Evolutionary conservation across 1,284 basidiomycete genomes (phyloP), one percentile per base, ranked within the genome.

Genomic region (Cryptococcus sp.): DNA sequence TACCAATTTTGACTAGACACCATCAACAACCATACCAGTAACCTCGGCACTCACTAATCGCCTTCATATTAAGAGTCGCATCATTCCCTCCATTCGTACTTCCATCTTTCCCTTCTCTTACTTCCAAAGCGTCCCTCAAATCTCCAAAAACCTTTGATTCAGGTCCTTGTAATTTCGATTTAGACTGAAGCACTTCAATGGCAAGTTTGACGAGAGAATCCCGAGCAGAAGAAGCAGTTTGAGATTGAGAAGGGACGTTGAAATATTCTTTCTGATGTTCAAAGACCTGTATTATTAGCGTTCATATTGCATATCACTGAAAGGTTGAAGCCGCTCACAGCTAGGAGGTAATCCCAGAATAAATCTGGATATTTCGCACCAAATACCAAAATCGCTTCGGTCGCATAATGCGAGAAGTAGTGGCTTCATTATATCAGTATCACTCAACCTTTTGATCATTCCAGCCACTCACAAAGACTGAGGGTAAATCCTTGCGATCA

Each of bases 311-410:
- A 3, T 35, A 13, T 35, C 32, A 36, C 36, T 6, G 0, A 43
- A 62, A 50, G 5, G 38, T 46, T 34, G 50, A 46, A 14, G 38
- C n/a, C 2, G 74, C 82, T 53, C 76, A 88, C 87, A 48, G 80
- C 80, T 50, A 86, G 76, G 58, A 86, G 82, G 79, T 86, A 93
- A 2, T 79, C 64, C 88, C 89, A 91, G 76, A 88, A 93, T 34
- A 83, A 78, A n/a, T 83, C 81, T 0, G 89, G 89, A 4, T 88
- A 83, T 31, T 82, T 81, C 36, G 83, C 82, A 57, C 83, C 64
- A 64, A 92, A 88, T 8, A 89, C 89, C 8, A 94, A 79, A 10
- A 83, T 85, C 14, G 90, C 88, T 77, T 97, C 92, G 63, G 89
- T 86, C 2, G 85, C 83, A 58, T 86, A 81, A 0, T 86, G 87